phyloP scores from a whole-genome alignment of 73 alveolate genomes.

The Stentor roeselii region DNA sequence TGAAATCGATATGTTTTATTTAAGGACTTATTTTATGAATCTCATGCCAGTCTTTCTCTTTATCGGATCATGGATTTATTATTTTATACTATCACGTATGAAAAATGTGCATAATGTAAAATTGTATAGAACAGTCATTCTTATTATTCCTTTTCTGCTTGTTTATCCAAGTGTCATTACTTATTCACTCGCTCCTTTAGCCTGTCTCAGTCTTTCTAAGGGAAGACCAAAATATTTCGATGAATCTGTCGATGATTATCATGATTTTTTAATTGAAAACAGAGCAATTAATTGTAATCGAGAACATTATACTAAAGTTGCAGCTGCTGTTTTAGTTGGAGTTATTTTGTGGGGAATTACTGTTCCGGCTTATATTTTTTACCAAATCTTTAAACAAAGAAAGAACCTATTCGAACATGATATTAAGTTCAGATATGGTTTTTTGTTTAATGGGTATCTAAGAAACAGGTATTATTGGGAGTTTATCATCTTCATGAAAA shows the following conservation, averaged over 20 bases:
- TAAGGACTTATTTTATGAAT: neutral
- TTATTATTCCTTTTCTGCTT: neutral
- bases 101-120: neutral
- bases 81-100: neutral
- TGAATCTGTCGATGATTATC: neutral
- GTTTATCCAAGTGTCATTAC: neutral
- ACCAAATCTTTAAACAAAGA: neutral
- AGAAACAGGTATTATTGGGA: constrained; percentile 58
- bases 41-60: neutral
- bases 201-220: neutral
- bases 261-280: neutral
- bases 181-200: neutral
- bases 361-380: constrained; percentile 34
- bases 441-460: constrained; percentile 52
- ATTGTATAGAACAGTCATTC: neutral
- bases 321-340: neutral
- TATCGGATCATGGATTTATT: neutral
- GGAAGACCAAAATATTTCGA: neutral
- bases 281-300: neutral
- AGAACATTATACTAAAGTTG: neutral
- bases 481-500: constrained; percentile 41
- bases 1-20: neutral
- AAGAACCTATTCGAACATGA: constrained; percentile 25
- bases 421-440: constrained; percentile 48
- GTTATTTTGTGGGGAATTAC: constrained; percentile 27